These are phyloP conservation scores for Russula emetica DNA, from an alignment of 768 basidiomycete species.

Conservation along the genomic window DNA sequence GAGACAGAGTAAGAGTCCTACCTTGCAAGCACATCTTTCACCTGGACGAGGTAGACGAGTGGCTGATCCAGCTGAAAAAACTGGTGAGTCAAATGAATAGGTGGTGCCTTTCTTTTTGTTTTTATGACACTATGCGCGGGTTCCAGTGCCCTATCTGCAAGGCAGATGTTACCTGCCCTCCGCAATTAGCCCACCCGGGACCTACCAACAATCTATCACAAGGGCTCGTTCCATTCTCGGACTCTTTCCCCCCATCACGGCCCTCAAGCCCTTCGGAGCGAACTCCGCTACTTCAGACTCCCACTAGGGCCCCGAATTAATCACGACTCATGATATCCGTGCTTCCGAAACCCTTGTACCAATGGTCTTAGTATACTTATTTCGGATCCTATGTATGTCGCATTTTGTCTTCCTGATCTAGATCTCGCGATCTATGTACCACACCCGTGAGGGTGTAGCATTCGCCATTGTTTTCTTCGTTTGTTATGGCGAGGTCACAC, in stretches of 20 bases:
- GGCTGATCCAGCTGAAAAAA: slow-evolving; percentile 91
- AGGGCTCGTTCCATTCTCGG: neutral
- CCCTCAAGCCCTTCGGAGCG: slow-evolving; percentile 17
- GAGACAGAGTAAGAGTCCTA: slow-evolving; percentile 85
- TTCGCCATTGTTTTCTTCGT: slow-evolving; percentile 4
- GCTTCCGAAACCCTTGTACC: slow-evolving; percentile 17
- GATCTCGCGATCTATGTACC: neutral
- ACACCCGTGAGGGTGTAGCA: neutral
- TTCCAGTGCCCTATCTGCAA: slow-evolving; percentile 87
- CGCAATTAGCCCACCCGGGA: slow-evolving; percentile 30
- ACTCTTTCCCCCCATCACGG: slow-evolving; percentile 13
- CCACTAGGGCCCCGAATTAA: slow-evolving; percentile 1
- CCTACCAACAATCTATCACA: neutral
- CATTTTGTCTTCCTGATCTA: slow-evolving; percentile 20
- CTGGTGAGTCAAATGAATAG: slow-evolving; percentile 51
- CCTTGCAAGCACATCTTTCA: slow-evolving; percentile 97
- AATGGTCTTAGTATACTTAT: slow-evolving; percentile 25
- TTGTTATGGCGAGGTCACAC: slow-evolving; percentile 3
- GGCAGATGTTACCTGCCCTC: slow-evolving; percentile 79
- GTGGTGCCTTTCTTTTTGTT: slow-evolving; percentile 20
- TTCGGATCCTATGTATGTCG: slow-evolving; percentile 15
- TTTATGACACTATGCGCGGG: neutral
- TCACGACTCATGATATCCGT: slow-evolving; percentile 22
- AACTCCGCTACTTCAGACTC: slow-evolving; percentile 21
- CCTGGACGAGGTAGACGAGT: slow-evolving; percentile 83